Evolutionary conservation across 108 stramenopile genomes (phyloP).

Genomic region (Nitzschia inconspicua): DNA sequence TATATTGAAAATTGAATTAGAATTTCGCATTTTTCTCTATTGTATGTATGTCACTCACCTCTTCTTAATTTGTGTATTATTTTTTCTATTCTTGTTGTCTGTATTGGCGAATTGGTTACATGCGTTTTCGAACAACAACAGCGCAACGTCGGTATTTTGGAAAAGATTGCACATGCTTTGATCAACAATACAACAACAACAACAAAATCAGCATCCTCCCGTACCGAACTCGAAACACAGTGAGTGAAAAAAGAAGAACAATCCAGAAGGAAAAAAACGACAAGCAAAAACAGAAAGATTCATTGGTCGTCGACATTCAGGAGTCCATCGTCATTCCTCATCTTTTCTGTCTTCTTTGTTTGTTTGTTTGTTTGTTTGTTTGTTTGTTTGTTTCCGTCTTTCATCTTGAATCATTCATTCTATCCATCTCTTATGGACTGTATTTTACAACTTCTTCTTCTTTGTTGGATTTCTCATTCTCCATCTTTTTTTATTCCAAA

Average conservation of each 20-base stretch:
- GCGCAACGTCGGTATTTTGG: constrained; percentile 76
- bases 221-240: constrained; percentile 66
- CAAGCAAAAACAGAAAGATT: background rate
- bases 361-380: background rate
- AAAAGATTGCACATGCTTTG: constrained; percentile 63
- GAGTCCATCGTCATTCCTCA: background rate
- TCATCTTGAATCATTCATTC: background rate
- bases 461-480: background rate
- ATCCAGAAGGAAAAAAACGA: background rate
- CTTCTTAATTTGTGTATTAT: background rate
- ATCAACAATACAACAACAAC: constrained; percentile 18
- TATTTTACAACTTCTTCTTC: too few relatives aligned
- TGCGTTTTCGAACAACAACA: constrained; percentile 1
- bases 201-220: too few relatives aligned
- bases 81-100: background rate
- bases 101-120: background rate
- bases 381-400: background rate
- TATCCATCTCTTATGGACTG: too few relatives aligned
- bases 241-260: constrained; percentile 13
- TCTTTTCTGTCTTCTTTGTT: background rate
- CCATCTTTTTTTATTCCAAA: background rate
- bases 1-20: background rate
- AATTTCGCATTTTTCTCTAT: background rate
- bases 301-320: background rate
- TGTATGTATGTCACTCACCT: background rate